A percentile compares a stretch with the other conserved stretches of the same genome.
Conservation (phyloP, 1,284 basidiomycete species). For the Ceratobasidium sp. region DNA sequence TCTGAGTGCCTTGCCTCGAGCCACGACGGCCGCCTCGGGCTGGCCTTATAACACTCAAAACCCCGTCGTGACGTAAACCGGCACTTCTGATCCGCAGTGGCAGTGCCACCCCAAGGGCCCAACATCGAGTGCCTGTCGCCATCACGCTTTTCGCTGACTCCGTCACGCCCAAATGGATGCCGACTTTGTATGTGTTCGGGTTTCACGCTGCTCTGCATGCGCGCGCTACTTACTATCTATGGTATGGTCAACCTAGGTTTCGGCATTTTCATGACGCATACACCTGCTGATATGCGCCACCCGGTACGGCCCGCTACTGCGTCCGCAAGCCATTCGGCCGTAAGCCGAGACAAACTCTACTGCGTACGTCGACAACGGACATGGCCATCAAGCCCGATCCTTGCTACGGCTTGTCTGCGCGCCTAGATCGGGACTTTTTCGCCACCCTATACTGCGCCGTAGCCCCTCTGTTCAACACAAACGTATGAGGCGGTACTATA, state of each 20-base stretch:
- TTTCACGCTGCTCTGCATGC: too few relatives aligned
- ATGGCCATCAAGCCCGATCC: neutral
- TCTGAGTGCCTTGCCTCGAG: neutral
- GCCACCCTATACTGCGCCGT: slow-evolving; percentile 12
- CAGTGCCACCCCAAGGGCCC: slow-evolving; percentile 10
- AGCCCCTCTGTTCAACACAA: neutral
- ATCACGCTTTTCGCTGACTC: slow-evolving; percentile 7
- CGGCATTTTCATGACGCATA: slow-evolving; percentile 25
- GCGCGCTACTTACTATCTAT: neutral
- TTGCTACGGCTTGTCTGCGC: slow-evolving; percentile 3
- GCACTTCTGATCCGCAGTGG: slow-evolving; percentile 13
- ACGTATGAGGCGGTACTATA: neutral
- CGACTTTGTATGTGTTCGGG: neutral
- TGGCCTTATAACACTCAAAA: neutral
- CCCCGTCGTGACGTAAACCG: neutral
- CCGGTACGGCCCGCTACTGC: neutral
- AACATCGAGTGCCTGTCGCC: neutral
- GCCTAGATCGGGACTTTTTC: neutral
- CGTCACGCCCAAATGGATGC: slow-evolving; percentile 4
- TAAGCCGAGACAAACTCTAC: neutral
- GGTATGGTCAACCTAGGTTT: neutral
- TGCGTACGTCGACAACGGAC: neutral
- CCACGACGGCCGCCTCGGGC: slow-evolving; percentile 7
- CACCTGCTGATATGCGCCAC: neutral
- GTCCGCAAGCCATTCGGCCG: neutral